Conservation (phyloP, 768 basidiomycete genomes). For the Pholiota molesta region DNA sequence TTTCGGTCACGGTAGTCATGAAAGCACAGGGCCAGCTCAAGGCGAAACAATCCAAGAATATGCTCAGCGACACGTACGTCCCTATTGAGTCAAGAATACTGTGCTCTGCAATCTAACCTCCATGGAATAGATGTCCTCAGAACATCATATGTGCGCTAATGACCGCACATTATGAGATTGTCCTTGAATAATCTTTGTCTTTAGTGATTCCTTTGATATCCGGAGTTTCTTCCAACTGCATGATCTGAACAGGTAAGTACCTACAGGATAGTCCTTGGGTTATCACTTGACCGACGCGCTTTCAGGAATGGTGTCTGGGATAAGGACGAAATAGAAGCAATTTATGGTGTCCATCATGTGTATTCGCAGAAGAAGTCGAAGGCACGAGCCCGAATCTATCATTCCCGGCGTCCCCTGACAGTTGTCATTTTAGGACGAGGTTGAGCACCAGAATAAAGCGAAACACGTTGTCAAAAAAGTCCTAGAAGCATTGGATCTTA, state of each 20-base stretch:
- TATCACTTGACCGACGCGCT: slow-evolving; percentile 7
- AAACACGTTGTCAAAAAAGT: slow-evolving; percentile 75
- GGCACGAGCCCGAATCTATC: slow-evolving; percentile 33
- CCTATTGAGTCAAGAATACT: not conserved
- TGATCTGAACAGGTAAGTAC: slow-evolving; percentile 78
- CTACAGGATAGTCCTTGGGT: not conserved
- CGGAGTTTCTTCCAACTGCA: slow-evolving; percentile 95
- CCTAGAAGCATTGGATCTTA: slow-evolving; percentile 69
- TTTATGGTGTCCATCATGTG: slow-evolving; percentile 95
- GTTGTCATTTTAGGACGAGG: slow-evolving; percentile 55
- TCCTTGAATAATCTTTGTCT: not conserved
- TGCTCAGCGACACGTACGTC: slow-evolving; percentile 87
- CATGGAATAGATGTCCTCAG: slow-evolving; percentile 73
- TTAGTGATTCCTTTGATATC: slow-evolving; percentile 79
- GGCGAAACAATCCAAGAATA: slow-evolving; percentile 80
- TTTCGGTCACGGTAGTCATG: slow-evolving; percentile 65
- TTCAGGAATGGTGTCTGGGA: slow-evolving; percentile 81
- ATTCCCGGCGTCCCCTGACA: not conserved
- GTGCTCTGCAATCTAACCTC: not conserved
- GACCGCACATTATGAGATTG: not conserved
- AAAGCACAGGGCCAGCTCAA: slow-evolving; percentile 45
- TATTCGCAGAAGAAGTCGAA: slow-evolving; percentile 83
- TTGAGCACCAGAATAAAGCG: slow-evolving; percentile 82
- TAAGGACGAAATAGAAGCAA: slow-evolving; percentile 87
- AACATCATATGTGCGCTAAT: slow-evolving; percentile 76